Percentiles rank a stretch among this genome's conserved stretches.
These are phyloP conservation scores for Sphaceloma murrayae DNA, from an alignment of 2,329 filamentous ascomycete genomes.

Conservation along the genomic window DNA sequence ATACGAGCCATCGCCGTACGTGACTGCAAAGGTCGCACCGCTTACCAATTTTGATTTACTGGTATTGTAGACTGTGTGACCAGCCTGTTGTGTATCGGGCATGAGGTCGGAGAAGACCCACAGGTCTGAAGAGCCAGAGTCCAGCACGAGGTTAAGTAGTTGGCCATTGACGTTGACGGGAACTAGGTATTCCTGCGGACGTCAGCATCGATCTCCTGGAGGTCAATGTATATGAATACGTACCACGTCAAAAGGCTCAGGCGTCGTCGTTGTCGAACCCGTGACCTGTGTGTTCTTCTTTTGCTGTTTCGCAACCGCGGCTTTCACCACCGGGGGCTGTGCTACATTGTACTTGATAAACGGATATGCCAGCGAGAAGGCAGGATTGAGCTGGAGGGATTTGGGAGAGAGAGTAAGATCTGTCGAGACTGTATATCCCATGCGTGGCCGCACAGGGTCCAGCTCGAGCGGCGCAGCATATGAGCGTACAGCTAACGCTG, in stretches of 20 bases:
- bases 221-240: not conserved
- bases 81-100: slow-evolving; percentile 35
- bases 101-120: slow-evolving; percentile 60
- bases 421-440: slow-evolving; percentile 10
- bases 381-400: slow-evolving; percentile 11
- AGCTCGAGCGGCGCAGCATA: slow-evolving; percentile 4
- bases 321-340: slow-evolving; percentile 8
- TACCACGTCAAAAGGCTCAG: slow-evolving; percentile 11
- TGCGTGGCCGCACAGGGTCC: slow-evolving; percentile 8
- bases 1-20: slow-evolving; percentile 55
- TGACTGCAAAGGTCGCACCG: slow-evolving; percentile 49
- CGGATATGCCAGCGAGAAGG: slow-evolving; percentile 8
- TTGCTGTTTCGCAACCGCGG: slow-evolving; percentile 5
- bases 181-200: slow-evolving; percentile 37
- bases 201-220: not conserved
- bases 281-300: not conserved
- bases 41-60: slow-evolving; percentile 36
- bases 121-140: slow-evolving; percentile 61
- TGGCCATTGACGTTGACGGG: slow-evolving; percentile 56
- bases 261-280: slow-evolving; percentile 10
- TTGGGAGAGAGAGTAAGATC: slow-evolving; percentile 1
- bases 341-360: slow-evolving; percentile 11
- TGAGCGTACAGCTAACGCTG: not conserved
- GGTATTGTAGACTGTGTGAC: slow-evolving; percentile 50
- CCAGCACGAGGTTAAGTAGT: slow-evolving; percentile 57